Evolutionary conservation across 257 asterid species (phyloP).

Genomic region (Solanum neorickii): DNA sequence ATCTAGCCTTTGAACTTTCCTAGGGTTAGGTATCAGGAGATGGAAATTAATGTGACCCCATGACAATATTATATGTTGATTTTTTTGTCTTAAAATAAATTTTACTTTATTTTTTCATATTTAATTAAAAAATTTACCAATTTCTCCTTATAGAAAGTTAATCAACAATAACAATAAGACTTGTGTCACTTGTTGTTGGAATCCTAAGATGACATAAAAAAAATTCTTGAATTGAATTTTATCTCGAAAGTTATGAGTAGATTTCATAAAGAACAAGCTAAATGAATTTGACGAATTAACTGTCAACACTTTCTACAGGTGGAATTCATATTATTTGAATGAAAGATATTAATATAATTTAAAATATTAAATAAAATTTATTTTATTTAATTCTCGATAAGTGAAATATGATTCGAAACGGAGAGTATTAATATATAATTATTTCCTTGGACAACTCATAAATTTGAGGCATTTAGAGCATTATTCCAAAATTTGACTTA

Average conservation of each 20-base stretch:
- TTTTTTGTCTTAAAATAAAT: not conserved
- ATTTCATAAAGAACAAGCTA: not conserved
- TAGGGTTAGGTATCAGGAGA: not conserved
- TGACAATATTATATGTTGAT: not conserved
- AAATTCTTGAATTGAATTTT: not conserved
- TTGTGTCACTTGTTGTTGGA: not conserved
- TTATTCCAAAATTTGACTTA: not conserved
- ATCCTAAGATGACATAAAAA: not conserved
- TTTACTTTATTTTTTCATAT: not conserved
- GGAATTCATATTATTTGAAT: not conserved
- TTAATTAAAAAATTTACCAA: no score
- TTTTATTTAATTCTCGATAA: not conserved
- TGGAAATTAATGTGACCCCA: not conserved
- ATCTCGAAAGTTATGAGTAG: not conserved
- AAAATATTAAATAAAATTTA: not conserved
- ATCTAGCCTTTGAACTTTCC: not conserved
- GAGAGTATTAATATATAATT: not conserved
- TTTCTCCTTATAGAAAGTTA: not conserved
- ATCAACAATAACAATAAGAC: not conserved
- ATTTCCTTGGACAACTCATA: not conserved
- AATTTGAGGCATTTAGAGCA: not conserved
- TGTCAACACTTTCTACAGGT: rapidly evolving
- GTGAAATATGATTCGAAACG: not conserved
- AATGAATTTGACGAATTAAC: rapidly evolving
- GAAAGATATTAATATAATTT: not conserved